Base-by-base conservation (phyloP, 2,329 filamentous ascomycete genomes). In the Aureobasidium pullulans region DNA sequence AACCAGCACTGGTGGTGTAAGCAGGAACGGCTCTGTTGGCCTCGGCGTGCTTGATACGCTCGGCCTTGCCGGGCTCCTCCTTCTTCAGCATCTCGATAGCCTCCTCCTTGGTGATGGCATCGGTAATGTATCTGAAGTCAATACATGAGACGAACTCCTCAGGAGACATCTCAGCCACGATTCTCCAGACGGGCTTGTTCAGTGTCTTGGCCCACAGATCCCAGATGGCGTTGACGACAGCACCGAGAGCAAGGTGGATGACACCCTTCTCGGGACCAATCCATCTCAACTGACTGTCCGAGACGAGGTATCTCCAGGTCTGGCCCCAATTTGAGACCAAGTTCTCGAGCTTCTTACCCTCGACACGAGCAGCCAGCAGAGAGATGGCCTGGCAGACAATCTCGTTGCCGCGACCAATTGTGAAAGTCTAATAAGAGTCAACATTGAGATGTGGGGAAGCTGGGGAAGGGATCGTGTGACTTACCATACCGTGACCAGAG, bases 261-360 rank as follows among this genome's bases (percentile, higher is more conserved):
- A 96, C 91, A 61, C 91, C 91, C 76, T 96, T 96, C 69, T 96
- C 91, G 0, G 91, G 91, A 0, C 91, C 91, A 69, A 96, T 94
- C 91, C 92, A 96, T 60, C 91, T 88, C 57, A 96, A 81, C 74
- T 96, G 91, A 66, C 84, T 89, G 80, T 96, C 92, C 63, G 87
- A 88, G 67, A 96, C 90, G n/a, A 96, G 84, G 73, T 95, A 85
- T 29, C 91, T 84, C 91, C 91, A 96, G 49, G 91, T 96, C 73
- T 87, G 79, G 65, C 90, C 90, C 90, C 89, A 94, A 78, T 96
- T 81, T 52, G 80, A 77, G 47, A 90, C 88, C 43, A 96, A 84
- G 7, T 86, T 87, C 46, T 87, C 85, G 58, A 96, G 84, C 4
- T 87, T 89, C 68, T 84, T 87, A 70, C 86, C 86, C 63, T 84